Base-by-base conservation (phyloP, 495 filamentous ascomycete genomes). In the Lentithecium fluviatile region DNA sequence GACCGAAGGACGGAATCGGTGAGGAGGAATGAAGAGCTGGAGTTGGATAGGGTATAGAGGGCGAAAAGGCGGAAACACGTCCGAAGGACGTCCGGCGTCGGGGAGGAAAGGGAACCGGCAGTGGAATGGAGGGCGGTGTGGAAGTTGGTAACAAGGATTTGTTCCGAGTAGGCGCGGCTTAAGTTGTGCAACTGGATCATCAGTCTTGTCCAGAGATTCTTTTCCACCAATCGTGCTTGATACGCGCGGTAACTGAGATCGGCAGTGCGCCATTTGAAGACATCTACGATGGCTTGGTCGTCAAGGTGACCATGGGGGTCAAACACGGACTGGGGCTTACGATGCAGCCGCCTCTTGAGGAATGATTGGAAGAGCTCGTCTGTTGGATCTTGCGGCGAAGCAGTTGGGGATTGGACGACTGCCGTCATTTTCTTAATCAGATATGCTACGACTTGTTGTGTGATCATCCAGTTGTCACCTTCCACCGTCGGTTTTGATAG, bases 401-500 rank as follows among this genome's bases (percentile, higher is more conserved):
- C 60, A 52, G 61, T n/a, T n/a, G n/a, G 58, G 6, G 69, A 65
- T 32, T 67, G 24, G 8, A 73, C 71, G 0, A 74, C 76, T 29
- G 62, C 46, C 25, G 70, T 62, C 76, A 81, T 79, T 29, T 75
- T 75, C 60, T 80, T 79, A 43, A 80, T 78, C 32, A 81, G 52
- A 58, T 78, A 79, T 6, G 71, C 71, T 2, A 77, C 75, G 6
- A 76, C 74, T 66, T 80, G 79, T 79, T n/a, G 76, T 2, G 76
- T 78, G 32, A 81, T 79, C 77, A 81, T 80, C 77, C 77, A 80
- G 43, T 81, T 80, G 61, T 81, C 79, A 19, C 79, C 79, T 59
- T 81, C 78, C 17, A 80, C 77, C 0, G 78, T 81, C 1, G 76
- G 76, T 64, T 80, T 79, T 10, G 76, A 77, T 2, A 79, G 65